These are phyloP conservation scores for Cutaneotrichosporon sp. DNA, from an alignment of 1,284 basidiomycete genomes.

Conservation along the genomic window DNA sequence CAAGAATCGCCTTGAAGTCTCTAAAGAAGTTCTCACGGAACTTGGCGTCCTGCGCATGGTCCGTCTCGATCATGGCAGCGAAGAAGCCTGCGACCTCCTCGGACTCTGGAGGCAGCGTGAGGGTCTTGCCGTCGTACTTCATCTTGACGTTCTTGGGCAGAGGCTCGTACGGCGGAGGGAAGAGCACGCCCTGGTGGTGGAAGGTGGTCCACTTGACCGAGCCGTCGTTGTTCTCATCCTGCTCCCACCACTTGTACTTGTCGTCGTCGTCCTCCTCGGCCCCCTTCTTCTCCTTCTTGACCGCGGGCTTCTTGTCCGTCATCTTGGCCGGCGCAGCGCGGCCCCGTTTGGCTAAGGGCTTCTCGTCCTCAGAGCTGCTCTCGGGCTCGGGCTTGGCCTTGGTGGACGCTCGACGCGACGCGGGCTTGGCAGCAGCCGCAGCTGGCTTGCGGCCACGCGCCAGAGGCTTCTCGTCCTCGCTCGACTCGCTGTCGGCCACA, in stretches of 20 bases:
- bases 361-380: slow-evolving; percentile 45
- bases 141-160: slow-evolving; percentile 86
- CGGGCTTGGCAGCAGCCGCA: slow-evolving; percentile 14
- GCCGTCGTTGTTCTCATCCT: slow-evolving; percentile 57
- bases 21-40: slow-evolving; percentile 98
- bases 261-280: slow-evolving; percentile 6
- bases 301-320: slow-evolving; percentile 54
- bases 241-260: slow-evolving; percentile 69
- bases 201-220: slow-evolving; percentile 88
- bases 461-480: slow-evolving; percentile 25
- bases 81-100: slow-evolving; percentile 99
- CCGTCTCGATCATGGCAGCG: slow-evolving; percentile 87
- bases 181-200: slow-evolving; percentile 91
- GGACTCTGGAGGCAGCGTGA: slow-evolving; percentile 78
- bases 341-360: slow-evolving; percentile 55
- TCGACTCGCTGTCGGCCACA: slow-evolving; percentile 11
- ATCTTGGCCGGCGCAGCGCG: slow-evolving; percentile 48
- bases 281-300: slow-evolving; percentile 61
- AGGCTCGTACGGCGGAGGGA: slow-evolving; percentile 90
- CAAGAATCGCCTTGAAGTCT: slow-evolving; percentile 79
- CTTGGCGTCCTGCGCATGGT: slow-evolving; percentile 82
- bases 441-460: slow-evolving; percentile 19
- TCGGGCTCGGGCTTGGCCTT: slow-evolving; percentile 61
- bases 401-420: slow-evolving; percentile 16
- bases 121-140: slow-evolving; percentile 85